Percentiles rank a stretch among this genome's conserved stretches.
phyloP scores from a whole-genome alignment of 805 yeast genomes.

The Suhomyces kilbournensis region DNA sequence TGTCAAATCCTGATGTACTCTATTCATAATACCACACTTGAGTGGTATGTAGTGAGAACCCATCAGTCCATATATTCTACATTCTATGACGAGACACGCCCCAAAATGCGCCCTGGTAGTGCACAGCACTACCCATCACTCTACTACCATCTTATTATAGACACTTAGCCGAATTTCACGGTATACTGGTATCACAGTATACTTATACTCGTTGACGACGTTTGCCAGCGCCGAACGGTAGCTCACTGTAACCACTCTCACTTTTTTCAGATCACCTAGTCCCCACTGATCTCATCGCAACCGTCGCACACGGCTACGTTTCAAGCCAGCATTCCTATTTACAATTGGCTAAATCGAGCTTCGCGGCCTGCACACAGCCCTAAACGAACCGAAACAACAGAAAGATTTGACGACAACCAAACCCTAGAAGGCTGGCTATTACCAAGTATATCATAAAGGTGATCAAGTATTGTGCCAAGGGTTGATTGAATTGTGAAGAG shows the following conservation, averaged over 20 bases:
- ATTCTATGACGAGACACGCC: not conserved
- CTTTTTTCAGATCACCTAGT: not conserved
- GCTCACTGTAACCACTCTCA: not conserved
- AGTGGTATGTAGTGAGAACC: not conserved
- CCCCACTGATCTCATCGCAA: not conserved
- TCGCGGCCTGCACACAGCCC: constrained; percentile 1
- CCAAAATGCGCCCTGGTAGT: not conserved
- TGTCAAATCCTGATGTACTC: not conserved
- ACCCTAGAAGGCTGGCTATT: constrained; percentile 3
- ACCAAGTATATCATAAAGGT: not conserved
- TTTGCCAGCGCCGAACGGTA: not conserved
- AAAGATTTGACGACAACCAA: not conserved
- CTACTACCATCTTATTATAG: not conserved
- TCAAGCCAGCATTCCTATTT: constrained; percentile 3
- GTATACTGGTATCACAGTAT: not conserved
- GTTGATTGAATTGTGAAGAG: not conserved
- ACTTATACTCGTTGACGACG: not conserved
- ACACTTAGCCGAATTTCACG: not conserved
- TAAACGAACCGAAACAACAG: constrained; percentile 2
- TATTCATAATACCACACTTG: too few relatives aligned
- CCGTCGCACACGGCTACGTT: not conserved
- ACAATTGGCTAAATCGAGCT: not conserved
- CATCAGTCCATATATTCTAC: not conserved
- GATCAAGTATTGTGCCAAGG: not conserved
- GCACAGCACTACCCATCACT: not conserved